Evolutionary conservation across 2,329 filamentous ascomycete genomes (phyloP).

Genomic region (Epichloe uncinata): DNA sequence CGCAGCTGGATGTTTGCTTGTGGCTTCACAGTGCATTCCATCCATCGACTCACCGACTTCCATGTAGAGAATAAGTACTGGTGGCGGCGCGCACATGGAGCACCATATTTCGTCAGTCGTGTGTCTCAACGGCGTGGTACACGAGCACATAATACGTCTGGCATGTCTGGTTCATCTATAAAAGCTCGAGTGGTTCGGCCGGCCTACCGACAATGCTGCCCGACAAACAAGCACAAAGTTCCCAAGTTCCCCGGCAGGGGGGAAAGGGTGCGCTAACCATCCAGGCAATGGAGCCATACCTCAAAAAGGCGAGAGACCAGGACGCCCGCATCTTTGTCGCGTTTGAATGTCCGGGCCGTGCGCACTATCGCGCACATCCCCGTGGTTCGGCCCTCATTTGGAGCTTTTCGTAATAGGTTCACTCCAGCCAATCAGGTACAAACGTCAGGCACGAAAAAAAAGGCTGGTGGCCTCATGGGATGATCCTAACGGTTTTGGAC

Average conservation of each 20-base stretch:
- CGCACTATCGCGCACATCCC: background rate
- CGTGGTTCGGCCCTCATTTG: background rate
- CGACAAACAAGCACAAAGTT: too few species aligned
- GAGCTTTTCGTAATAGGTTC: too few species aligned
- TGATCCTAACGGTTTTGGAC: too few species aligned
- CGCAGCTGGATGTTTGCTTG: background rate
- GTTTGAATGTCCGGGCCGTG: background rate
- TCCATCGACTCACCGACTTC: background rate
- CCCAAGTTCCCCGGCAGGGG: too few species aligned
- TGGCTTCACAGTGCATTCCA: background rate
- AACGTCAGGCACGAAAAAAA: background rate
- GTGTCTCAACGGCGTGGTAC: background rate
- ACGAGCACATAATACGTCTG: background rate
- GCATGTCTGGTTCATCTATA: background rate
- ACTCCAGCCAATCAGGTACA: background rate
- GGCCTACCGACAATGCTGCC: too few species aligned
- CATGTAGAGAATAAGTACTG: background rate
- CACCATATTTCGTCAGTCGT: background rate
- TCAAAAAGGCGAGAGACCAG: background rate
- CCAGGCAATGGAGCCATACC: too few species aligned
- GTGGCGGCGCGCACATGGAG: background rate
- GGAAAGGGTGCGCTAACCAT: too few species aligned
- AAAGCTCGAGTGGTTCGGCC: too few species aligned
- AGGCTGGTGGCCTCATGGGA: too few species aligned
- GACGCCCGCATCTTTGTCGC: background rate